A percentile compares a stretch with the other conserved stretches of the same genome.
phyloP scores from a whole-genome alignment of 1,284 basidiomycete genomes.

The Malassezia yamatoensis region DNA sequence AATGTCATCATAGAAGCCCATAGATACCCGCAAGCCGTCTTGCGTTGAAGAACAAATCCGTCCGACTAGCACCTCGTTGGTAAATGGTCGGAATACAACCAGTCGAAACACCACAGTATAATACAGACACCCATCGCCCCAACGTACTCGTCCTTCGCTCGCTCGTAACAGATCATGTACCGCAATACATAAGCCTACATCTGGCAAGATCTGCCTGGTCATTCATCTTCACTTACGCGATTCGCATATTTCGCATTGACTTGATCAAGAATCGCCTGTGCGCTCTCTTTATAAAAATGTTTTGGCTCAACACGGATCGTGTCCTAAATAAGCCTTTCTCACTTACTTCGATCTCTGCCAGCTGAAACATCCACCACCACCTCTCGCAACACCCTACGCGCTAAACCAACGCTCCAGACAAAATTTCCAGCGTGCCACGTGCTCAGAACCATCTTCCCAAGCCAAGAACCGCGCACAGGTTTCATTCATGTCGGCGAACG shows the following conservation, averaged over 20 bases:
- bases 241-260: constrained; percentile 91
- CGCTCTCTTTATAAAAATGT: constrained; percentile 62
- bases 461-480: background rate
- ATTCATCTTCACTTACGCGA: constrained; percentile 33
- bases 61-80: constrained; percentile 77
- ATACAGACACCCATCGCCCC: constrained; percentile 88
- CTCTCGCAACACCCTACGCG: too few relatives aligned
- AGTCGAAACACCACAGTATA: constrained; percentile 87
- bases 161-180: constrained; percentile 76
- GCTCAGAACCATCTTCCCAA: background rate
- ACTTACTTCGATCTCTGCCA: constrained; percentile 28
- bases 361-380: constrained; percentile 26
- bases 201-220: constrained; percentile 61
- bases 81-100: constrained; percentile 81
- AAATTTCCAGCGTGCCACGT: constrained; percentile 1
- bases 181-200: constrained; percentile 78
- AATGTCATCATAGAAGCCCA: constrained; percentile 91
- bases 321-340: constrained; percentile 52
- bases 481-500: constrained; percentile 9
- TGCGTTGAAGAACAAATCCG: constrained; percentile 57
- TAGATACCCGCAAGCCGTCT: constrained; percentile 54
- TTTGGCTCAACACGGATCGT: constrained; percentile 67
- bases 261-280: constrained; percentile 64
- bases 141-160: constrained; percentile 81
- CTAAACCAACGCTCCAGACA: too few relatives aligned